phyloP scores from a whole-genome alignment of 2,329 filamentous ascomycete genomes.

The Fulvia fulva region DNA sequence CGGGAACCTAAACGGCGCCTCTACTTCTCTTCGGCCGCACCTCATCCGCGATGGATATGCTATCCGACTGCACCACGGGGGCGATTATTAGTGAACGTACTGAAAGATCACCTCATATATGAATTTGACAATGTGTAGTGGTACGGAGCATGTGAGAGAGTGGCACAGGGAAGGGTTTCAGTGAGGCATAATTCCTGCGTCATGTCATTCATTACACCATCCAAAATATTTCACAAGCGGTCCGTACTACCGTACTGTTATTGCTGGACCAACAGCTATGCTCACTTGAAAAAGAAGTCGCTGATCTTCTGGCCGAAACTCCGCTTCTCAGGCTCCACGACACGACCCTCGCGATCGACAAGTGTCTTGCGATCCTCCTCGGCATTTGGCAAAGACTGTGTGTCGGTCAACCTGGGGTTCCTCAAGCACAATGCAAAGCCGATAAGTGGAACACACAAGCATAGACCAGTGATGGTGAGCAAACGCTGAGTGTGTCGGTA shows the following conservation, averaged over 20 bases:
- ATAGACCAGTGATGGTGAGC: slow-evolving; percentile 50
- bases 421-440: slow-evolving; percentile 44
- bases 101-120: no score
- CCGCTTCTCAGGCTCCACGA: background rate
- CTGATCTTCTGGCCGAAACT: background rate
- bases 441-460: slow-evolving; percentile 45
- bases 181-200: no score
- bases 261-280: background rate
- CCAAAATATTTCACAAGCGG: background rate
- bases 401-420: slow-evolving; percentile 44
- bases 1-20: no score
- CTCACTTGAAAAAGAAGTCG: slow-evolving; percentile 4
- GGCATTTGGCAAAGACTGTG: slow-evolving; percentile 44
- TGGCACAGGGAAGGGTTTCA: no score
- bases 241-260: background rate
- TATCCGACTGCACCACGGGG: no score
- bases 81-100: no score
- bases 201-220: background rate
- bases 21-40: no score
- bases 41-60: no score
- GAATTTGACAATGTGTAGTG: no score
- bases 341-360: background rate
- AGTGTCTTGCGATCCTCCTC: slow-evolving; percentile 25
- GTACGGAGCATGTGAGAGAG: no score
- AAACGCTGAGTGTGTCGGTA: slow-evolving; percentile 47